Percentiles rank a stretch among this genome's conserved stretches.
Evolutionary conservation across 371 early-diverging fungal genomes (phyloP).

Genomic region (Mucor ambiguus): DNA sequence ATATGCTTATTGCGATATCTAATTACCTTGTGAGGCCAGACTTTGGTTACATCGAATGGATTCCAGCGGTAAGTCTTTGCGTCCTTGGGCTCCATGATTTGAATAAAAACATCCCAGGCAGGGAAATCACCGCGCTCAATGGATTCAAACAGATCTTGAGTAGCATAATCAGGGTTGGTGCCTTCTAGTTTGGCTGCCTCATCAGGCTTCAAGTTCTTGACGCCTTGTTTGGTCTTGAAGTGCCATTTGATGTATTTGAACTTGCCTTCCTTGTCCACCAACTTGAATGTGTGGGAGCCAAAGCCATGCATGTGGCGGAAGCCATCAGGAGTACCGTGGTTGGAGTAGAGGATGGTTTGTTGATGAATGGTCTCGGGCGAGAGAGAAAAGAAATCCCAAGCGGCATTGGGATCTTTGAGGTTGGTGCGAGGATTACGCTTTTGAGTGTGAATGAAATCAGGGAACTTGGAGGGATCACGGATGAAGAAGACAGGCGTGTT

Average conservation of each 20-base stretch:
- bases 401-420: conserved; percentile 49
- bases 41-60: conserved; percentile 84
- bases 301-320: conserved; percentile 81
- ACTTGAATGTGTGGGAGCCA: conserved; percentile 74
- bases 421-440: conserved; percentile 79
- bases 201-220: conserved; percentile 67
- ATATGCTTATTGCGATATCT: not conserved
- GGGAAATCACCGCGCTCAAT: conserved; percentile 75
- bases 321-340: conserved; percentile 82
- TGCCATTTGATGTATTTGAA: conserved; percentile 83
- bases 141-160: conserved; percentile 71
- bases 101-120: conserved; percentile 73
- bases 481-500: conserved; percentile 70
- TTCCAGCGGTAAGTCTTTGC: conserved; percentile 75
- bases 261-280: conserved; percentile 71
- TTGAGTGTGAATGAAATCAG: conserved; percentile 82
- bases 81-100: conserved; percentile 72
- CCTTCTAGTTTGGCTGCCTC: conserved; percentile 64
- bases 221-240: conserved; percentile 79
- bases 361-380: conserved; percentile 80
- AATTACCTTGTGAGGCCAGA: conserved; percentile 67
- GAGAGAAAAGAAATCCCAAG: conserved; percentile 79
- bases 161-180: conserved; percentile 72
- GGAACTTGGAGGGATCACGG: conserved; percentile 78
- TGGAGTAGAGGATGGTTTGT: conserved; percentile 73